These are phyloP conservation scores for Gymnopilus junonius DNA, from an alignment of 768 basidiomycete genomes.

Conservation along the genomic window DNA sequence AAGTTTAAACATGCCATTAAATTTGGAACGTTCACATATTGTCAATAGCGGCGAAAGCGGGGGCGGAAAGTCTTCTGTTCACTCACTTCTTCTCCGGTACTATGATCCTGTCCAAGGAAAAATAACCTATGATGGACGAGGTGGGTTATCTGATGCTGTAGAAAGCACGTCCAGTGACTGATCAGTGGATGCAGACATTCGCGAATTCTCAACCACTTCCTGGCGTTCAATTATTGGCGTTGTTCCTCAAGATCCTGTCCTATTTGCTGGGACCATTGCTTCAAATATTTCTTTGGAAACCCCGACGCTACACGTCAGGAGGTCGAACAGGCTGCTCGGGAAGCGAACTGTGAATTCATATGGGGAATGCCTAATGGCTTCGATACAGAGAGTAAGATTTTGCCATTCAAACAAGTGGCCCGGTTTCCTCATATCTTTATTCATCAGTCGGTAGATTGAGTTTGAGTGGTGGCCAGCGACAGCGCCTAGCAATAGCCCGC, in stretches of 20 bases:
- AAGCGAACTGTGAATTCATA: constrained; percentile 96
- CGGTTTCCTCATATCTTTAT: neutral
- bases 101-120: constrained; percentile 87
- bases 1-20: neutral
- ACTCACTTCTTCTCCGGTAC: constrained; percentile 84
- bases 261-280: constrained; percentile 93
- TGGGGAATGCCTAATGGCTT: constrained; percentile 95
- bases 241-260: constrained; percentile 93
- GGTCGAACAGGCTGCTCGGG: constrained; percentile 85
- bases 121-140: constrained; percentile 86
- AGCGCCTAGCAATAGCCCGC: constrained; percentile 82
- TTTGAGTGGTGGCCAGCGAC: constrained; percentile 79
- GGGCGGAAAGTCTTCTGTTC: constrained; percentile 92
- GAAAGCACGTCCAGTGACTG: neutral
- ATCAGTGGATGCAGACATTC: constrained; percentile 62
- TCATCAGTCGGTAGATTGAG: constrained; percentile 66
- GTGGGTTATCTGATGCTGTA: constrained; percentile 42
- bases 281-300: constrained; percentile 91
- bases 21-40: constrained; percentile 1
- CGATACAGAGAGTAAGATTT: constrained; percentile 81
- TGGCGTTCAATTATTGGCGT: constrained; percentile 91
- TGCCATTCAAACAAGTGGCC: neutral
- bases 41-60: constrained; percentile 82
- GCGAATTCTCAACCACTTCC: constrained; percentile 80
- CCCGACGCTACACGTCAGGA: constrained; percentile 75